Evolutionary conservation across 345 rosid species (phyloP).

Genomic region (Camelina neglecta): DNA sequence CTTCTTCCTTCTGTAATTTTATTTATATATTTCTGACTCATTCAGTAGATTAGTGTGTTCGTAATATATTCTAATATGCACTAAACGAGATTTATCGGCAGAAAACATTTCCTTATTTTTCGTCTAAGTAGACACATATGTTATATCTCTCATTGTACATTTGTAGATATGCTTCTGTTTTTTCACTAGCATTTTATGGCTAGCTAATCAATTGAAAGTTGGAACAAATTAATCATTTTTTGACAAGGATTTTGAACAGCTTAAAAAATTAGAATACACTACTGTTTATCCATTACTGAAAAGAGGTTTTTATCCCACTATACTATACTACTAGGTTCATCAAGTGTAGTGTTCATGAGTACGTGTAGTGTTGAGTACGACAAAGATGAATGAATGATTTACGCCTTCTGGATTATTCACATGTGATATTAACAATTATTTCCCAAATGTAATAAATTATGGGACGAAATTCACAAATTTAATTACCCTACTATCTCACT

Average conservation of each 20-base stretch:
- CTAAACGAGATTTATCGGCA: conserved; percentile 1
- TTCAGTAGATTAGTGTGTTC: conserved; percentile 26
- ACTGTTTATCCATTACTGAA: not conserved
- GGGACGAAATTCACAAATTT: not conserved
- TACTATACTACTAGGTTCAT: not conserved
- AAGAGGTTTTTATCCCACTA: not conserved
- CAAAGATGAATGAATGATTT: not conserved
- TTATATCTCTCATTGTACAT: not conserved
- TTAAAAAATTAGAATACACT: not conserved
- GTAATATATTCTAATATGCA: not conserved
- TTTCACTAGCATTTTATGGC: not conserved
- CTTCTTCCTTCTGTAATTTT: not conserved
- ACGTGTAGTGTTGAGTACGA: conserved; percentile 8
- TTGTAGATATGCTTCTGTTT: not conserved
- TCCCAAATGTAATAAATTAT: not conserved
- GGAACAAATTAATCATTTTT: conserved; percentile 9
- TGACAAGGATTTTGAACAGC: not conserved
- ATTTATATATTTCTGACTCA: conserved; percentile 10
- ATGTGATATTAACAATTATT: not conserved
- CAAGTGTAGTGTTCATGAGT: not conserved
- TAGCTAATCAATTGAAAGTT: not conserved
- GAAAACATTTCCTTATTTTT: not conserved
- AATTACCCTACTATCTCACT: no score
- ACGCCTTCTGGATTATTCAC: not conserved
- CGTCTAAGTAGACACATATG: not conserved